phyloP scores from a whole-genome alignment of 441 rosid genomes.

The Pelargonium citronellum region DNA sequence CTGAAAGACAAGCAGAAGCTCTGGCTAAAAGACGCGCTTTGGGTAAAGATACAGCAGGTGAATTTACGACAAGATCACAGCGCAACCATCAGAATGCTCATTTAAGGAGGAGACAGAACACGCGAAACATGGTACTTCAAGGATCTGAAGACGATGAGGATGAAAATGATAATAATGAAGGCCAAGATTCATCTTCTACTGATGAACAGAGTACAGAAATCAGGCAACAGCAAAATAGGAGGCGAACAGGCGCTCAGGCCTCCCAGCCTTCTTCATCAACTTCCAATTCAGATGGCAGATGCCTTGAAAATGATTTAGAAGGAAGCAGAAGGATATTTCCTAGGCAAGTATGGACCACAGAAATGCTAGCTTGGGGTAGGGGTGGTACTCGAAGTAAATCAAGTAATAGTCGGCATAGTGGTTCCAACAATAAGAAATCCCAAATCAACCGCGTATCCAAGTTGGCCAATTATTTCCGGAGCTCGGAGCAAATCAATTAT shows the following conservation, averaged over 20 bases:
- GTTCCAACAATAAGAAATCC: constrained; percentile 36
- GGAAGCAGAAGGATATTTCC: constrained; percentile 41
- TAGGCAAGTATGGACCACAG: constrained; percentile 50
- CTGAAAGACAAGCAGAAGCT: constrained; percentile 58
- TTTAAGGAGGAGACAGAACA: constrained; percentile 41
- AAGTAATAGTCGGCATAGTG: constrained; percentile 55
- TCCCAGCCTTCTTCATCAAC: constrained; percentile 49
- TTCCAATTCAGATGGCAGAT: constrained; percentile 35
- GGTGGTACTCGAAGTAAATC: constrained; percentile 60
- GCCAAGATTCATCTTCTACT: constrained; percentile 63
- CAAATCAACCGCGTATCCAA: constrained; percentile 45
- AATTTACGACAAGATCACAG: constrained; percentile 37
- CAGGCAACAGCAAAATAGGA: constrained; percentile 49
- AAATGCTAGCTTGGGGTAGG: constrained; percentile 65
- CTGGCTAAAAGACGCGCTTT: constrained; percentile 43
- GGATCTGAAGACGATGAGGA: constrained; percentile 54
- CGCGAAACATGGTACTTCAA: constrained; percentile 33
- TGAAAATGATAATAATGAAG: constrained; percentile 45
- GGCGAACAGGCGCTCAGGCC: constrained; percentile 39
- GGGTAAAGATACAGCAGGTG: constrained; percentile 43
- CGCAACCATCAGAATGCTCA: constrained; percentile 28
- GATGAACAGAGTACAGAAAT: constrained; percentile 60
- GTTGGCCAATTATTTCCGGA: constrained; percentile 49
- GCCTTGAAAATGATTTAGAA: constrained; percentile 42
- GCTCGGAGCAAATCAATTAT: constrained; percentile 40